A percentile compares a stretch with the other conserved stretches of the same genome.
These are phyloP conservation scores for Austropuccinia psidii DNA, from an alignment of 1,284 basidiomycete genomes.

Conservation along the genomic window DNA sequence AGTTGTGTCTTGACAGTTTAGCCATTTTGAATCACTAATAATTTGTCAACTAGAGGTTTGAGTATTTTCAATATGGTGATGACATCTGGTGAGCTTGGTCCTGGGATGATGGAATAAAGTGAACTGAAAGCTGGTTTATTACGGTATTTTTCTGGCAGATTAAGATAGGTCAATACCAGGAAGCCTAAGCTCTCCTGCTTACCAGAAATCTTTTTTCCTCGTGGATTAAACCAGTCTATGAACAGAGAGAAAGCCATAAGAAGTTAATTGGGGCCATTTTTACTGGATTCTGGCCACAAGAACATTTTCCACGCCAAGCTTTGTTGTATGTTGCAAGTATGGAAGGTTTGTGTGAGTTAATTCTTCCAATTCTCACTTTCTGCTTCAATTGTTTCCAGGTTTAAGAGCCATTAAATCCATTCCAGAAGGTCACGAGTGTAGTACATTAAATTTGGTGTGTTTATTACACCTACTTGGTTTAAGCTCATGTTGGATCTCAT, in stretches of 20 bases:
- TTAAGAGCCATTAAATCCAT: no score
- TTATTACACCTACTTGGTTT: no score
- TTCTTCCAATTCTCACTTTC: not conserved
- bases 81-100: not conserved
- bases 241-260: slow-evolving; percentile 2
- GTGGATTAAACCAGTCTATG: slow-evolving; percentile 18
- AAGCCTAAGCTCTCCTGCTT: not conserved
- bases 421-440: no score
- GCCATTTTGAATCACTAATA: not conserved
- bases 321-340: no score
- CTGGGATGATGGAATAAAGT: not conserved
- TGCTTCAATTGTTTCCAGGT: not conserved
- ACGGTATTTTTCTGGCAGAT: not conserved
- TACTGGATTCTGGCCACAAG: not conserved
- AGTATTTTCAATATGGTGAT: not conserved
- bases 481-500: no score
- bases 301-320: no score
- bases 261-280: not conserved
- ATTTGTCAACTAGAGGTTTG: not conserved
- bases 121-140: not conserved
- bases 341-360: no score
- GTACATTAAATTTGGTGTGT: no score
- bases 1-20: not conserved
- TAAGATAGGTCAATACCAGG: not conserved
- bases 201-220: not conserved